Conservation (phyloP, 192 early-diverging fungal species). For the Backusella tuberculispora region DNA sequence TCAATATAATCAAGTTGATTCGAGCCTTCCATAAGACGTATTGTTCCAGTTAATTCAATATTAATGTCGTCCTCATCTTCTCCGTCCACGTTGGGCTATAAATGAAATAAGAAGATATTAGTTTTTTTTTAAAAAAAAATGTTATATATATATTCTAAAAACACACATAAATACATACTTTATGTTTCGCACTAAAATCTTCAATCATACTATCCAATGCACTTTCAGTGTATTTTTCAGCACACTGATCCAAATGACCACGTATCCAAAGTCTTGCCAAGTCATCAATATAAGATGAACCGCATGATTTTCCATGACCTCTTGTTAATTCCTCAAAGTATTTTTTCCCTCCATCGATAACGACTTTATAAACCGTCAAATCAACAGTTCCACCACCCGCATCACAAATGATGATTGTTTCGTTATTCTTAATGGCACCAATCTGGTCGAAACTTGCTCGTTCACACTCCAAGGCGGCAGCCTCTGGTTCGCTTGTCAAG, state of each 20-base stretch:
- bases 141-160: neutral
- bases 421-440: conserved; percentile 37
- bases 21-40: neutral
- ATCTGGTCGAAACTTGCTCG: conserved; percentile 39
- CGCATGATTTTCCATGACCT: conserved; percentile 49
- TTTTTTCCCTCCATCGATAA: conserved; percentile 22
- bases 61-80: neutral
- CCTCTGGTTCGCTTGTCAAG: conserved; percentile 45
- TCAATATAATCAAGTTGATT: neutral
- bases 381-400: conserved; percentile 58
- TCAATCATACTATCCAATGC: conserved; percentile 36
- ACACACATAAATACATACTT: neutral
- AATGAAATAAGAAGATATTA: neutral
- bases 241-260: conserved; percentile 42
- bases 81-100: conserved; percentile 50
- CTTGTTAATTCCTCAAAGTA: conserved; percentile 50
- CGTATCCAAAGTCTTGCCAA: conserved; percentile 39
- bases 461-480: conserved; percentile 52
- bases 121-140: neutral
- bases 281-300: conserved; percentile 48
- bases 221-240: neutral
- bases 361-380: conserved; percentile 52
- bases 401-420: conserved; percentile 55
- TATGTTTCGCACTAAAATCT: conserved; percentile 41
- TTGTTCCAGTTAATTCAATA: neutral